Conservation (phyloP, 2,329 filamentous ascomycete genomes). For the Periconia sp. region DNA sequence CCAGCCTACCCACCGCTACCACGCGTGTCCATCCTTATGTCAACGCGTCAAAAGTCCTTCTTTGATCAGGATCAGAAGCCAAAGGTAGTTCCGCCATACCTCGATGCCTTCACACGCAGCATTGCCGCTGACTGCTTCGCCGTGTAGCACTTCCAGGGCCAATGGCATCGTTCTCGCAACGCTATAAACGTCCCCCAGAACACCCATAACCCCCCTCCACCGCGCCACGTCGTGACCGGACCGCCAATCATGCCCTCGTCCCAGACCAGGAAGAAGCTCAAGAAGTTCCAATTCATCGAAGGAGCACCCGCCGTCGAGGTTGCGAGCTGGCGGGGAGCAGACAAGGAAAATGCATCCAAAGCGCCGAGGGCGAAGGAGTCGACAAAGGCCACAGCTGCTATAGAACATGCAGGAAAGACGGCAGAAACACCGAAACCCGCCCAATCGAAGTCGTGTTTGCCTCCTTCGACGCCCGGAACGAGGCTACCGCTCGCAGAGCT, state of each 20-base stretch:
- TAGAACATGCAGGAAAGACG: conserved; percentile 18
- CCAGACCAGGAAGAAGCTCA: conserved; percentile 61
- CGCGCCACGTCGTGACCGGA: conserved; percentile 40
- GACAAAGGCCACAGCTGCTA: conserved; percentile 26
- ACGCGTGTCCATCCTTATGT: conserved; percentile 41
- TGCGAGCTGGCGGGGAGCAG: conserved; percentile 35
- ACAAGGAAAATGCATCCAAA: conserved; percentile 52
- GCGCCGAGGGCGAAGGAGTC: conserved; percentile 21
- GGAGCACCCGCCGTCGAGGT: conserved; percentile 33
- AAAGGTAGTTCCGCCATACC: conserved; percentile 40
- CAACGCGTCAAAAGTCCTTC: conserved; percentile 58
- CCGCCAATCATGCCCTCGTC: conserved; percentile 57
- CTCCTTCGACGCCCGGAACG: conserved; percentile 65
- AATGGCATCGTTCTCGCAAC: conserved; percentile 45
- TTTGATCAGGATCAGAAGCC: conserved; percentile 55
- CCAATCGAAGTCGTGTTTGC: conserved; percentile 37
- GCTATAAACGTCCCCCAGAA: conserved; percentile 27
- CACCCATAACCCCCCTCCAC: conserved; percentile 30
- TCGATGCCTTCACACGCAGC: neutral
- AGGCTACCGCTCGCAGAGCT: conserved; percentile 66
- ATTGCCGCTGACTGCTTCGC: conserved; percentile 15
- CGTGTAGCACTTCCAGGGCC: conserved; percentile 34
- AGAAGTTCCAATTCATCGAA: conserved; percentile 60
- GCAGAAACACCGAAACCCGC: conserved; percentile 31
- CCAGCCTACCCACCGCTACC: conserved; percentile 3